Percentiles rank a stretch among this genome's conserved stretches.
Evolutionary conservation across 1,139 yeast species (phyloP).

Genomic region (Yamadazyma dendronema): DNA sequence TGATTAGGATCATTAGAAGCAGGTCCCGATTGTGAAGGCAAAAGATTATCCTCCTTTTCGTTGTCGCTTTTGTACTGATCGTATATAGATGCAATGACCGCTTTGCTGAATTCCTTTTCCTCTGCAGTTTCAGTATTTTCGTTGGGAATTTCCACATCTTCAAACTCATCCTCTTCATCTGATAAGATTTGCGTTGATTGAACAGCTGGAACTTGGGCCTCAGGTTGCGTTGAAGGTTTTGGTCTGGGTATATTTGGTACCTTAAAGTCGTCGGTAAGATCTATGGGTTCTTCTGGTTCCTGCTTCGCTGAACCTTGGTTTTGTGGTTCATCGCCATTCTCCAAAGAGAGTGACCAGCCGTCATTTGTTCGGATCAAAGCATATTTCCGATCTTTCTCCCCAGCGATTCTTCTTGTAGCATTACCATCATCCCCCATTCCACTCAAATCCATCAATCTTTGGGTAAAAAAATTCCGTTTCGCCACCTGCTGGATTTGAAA

Average conservation of each 20-base stretch:
- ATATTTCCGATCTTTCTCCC: constrained; percentile 78
- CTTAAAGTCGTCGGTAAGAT: too few species aligned
- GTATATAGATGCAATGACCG: constrained; percentile 39
- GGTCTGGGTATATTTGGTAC: background rate
- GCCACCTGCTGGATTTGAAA: constrained; percentile 94
- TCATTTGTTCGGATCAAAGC: constrained; percentile 71
- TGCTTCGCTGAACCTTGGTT: too few species aligned
- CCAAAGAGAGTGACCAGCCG: constrained; percentile 83
- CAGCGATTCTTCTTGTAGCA: constrained; percentile 66
- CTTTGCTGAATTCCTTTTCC: constrained; percentile 31
- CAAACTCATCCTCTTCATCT: constrained; percentile 58
- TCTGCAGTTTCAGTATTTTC: constrained; percentile 24
- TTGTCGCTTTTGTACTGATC: constrained; percentile 19
- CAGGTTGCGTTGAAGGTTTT: background rate
- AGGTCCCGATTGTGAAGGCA: too few species aligned
- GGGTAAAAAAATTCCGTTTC: constrained; percentile 87
- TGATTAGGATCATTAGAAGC: background rate
- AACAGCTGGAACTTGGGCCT: background rate
- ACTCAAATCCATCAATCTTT: constrained; percentile 75
- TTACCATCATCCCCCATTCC: constrained; percentile 72
- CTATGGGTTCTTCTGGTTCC: background rate
- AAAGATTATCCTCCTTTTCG: constrained; percentile 11
- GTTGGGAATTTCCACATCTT: constrained; percentile 49
- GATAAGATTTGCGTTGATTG: constrained; percentile 20
- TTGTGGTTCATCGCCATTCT: constrained; percentile 18